A percentile compares a stretch with the other conserved stretches of the same genome.
Evolutionary conservation across 2,329 filamentous ascomycete genomes (phyloP).

Genomic region (Pestalotiopsis sp.): DNA sequence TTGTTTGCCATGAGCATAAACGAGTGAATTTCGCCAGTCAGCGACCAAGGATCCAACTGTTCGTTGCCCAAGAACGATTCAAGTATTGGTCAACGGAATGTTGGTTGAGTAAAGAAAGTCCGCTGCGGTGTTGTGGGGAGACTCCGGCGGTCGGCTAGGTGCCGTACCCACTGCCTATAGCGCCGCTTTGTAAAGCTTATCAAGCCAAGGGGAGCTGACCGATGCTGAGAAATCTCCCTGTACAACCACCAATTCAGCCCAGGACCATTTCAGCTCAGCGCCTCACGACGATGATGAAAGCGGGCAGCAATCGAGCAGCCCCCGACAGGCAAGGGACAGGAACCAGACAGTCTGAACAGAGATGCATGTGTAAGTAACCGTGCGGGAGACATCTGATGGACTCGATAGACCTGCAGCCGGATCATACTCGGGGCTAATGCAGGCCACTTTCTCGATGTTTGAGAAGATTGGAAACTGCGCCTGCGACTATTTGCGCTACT

Average conservation of each 20-base stretch:
- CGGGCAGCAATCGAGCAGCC: not conserved
- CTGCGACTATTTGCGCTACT: not conserved
- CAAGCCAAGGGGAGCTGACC: not conserved
- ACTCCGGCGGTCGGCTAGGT: not conserved
- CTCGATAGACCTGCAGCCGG: not conserved
- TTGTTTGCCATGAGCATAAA: no score
- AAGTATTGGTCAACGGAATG: no score
- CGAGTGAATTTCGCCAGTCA: no score
- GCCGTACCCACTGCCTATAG: not conserved
- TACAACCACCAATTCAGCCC: not conserved
- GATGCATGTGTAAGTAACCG: no score
- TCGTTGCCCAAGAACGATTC: no score
- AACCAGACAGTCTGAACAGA: not conserved
- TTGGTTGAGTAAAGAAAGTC: not conserved
- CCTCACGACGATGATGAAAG: not conserved
- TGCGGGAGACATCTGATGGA: not conserved
- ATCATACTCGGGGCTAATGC: not conserved
- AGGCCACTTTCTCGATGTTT: not conserved
- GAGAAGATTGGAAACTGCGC: not conserved
- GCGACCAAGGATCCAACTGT: no score
- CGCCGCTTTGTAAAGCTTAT: conserved; percentile 5
- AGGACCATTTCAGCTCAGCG: not conserved
- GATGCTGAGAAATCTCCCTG: conserved; percentile 1
- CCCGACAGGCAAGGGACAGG: not conserved
- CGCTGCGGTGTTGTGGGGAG: not conserved